These are phyloP conservation scores for Pseudopyricularia cyperi DNA, from an alignment of 2,329 filamentous ascomycete genomes.

Conservation along the genomic window DNA sequence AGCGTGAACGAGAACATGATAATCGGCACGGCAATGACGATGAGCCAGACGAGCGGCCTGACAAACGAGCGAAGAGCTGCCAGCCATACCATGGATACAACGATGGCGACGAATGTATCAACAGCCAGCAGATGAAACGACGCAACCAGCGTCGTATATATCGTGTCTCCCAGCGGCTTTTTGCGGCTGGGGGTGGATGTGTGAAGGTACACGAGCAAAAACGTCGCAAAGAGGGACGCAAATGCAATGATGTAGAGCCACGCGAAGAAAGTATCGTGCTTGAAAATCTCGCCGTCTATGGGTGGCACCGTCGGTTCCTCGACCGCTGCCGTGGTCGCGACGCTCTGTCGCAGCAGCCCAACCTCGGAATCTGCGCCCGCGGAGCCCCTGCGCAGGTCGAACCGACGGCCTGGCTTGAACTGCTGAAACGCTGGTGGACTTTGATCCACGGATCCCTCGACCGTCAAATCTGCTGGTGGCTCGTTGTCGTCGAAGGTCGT, in stretches of 20 bases:
- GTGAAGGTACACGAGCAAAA: conserved; percentile 80
- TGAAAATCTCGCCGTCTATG: conserved; percentile 55
- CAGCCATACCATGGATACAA: conserved; percentile 85
- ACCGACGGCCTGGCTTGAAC: conserved; percentile 31
- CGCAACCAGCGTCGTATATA: conserved; percentile 76
- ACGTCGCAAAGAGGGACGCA: conserved; percentile 75
- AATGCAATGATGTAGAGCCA: conserved; percentile 79
- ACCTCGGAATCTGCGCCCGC: conserved; percentile 32
- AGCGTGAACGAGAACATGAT: conserved; percentile 82
- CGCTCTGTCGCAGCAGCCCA: conserved; percentile 26
- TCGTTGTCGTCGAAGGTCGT: conserved; percentile 33
- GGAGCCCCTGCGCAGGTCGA: conserved; percentile 26
- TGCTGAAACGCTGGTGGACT: conserved; percentile 50
- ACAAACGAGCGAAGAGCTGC: conserved; percentile 80
- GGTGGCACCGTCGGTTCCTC: conserved; percentile 33
- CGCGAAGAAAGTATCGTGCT: conserved; percentile 84
- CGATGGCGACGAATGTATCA: conserved; percentile 79
- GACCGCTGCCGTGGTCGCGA: conserved; percentile 19
- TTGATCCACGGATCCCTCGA: conserved; percentile 37
- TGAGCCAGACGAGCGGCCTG: conserved; percentile 64
- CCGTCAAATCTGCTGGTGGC: conserved; percentile 46
- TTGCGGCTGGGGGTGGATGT: conserved; percentile 58
- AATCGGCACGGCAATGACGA: conserved; percentile 73
- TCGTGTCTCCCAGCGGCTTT: conserved; percentile 74
- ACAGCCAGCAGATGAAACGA: conserved; percentile 84